Conservation (phyloP, 2,329 filamentous ascomycete genomes). For the Monilinia fructicola region DNA sequence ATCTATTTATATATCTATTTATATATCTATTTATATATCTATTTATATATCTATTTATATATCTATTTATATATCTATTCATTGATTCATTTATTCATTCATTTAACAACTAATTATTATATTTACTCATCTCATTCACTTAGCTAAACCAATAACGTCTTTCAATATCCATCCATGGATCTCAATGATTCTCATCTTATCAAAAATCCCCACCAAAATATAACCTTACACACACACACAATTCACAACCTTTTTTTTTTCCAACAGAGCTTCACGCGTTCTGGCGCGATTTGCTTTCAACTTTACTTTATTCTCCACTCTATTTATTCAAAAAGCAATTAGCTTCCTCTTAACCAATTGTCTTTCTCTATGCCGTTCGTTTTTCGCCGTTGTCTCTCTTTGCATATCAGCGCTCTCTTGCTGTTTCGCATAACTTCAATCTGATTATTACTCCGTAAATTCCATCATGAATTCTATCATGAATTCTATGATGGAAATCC, state of each 20-base stretch:
- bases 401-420: constrained; percentile 3
- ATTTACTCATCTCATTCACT: too few species aligned
- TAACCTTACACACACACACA: too few species aligned
- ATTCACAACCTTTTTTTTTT: not conserved
- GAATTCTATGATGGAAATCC: constrained; percentile 33
- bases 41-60: too few species aligned
- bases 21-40: too few species aligned
- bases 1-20: too few species aligned
- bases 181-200: not conserved
- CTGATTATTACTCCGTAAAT: too few species aligned
- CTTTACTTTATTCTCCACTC: constrained; percentile 2
- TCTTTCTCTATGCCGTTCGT: constrained; percentile 17
- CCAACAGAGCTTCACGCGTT: constrained; percentile 16
- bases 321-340: constrained; percentile 13
- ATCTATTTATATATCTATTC: too few species aligned
- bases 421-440: constrained; percentile 8
- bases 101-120: too few species aligned
- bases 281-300: constrained; percentile 9
- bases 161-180: not conserved
- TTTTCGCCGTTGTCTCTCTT: constrained; percentile 8
- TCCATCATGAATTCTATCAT: constrained; percentile 7
- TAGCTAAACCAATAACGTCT: not conserved
- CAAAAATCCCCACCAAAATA: not conserved
- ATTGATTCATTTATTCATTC: too few species aligned
- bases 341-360: not conserved